phyloP scores from a whole-genome alignment of 257 asterid genomes.

The Ajuga chamaepitys region DNA sequence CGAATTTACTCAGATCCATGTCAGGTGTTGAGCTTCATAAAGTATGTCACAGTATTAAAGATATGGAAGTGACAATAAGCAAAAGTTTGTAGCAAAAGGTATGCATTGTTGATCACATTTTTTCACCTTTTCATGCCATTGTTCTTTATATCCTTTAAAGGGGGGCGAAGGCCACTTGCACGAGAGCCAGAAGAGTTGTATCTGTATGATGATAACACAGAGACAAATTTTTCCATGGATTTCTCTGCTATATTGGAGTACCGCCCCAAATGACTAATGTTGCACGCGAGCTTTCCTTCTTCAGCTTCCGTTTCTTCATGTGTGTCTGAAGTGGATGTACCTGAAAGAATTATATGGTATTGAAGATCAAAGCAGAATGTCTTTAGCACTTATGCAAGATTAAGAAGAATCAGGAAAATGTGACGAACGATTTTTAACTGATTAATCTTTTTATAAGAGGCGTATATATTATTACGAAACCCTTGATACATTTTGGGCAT shows the following conservation, averaged over 20 bases:
- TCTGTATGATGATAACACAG: conserved; percentile 70
- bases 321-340: conserved; percentile 19
- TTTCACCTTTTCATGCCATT: conserved; percentile 47
- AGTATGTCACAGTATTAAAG: neutral
- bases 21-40: conserved; percentile 28
- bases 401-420: neutral
- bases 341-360: conserved; percentile 29
- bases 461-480: neutral
- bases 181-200: conserved; percentile 76
- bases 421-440: neutral
- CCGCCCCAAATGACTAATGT: conserved; percentile 65
- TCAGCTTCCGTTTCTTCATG: conserved; percentile 28
- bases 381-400: neutral
- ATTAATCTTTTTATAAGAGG: neutral
- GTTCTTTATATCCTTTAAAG: conserved; percentile 70
- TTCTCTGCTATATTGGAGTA: conserved; percentile 76
- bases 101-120: neutral
- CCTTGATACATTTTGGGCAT: neutral
- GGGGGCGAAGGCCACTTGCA: conserved; percentile 96
- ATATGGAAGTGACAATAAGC: neutral
- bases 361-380: neutral
- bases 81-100: neutral
- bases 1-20: conserved; percentile 38
- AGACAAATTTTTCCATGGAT: conserved; percentile 74
- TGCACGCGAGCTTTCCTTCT: conserved; percentile 54